These are phyloP conservation scores for Mucor ambiguus DNA, from an alignment of 371 early-diverging fungal genomes.

Conservation along the genomic window DNA sequence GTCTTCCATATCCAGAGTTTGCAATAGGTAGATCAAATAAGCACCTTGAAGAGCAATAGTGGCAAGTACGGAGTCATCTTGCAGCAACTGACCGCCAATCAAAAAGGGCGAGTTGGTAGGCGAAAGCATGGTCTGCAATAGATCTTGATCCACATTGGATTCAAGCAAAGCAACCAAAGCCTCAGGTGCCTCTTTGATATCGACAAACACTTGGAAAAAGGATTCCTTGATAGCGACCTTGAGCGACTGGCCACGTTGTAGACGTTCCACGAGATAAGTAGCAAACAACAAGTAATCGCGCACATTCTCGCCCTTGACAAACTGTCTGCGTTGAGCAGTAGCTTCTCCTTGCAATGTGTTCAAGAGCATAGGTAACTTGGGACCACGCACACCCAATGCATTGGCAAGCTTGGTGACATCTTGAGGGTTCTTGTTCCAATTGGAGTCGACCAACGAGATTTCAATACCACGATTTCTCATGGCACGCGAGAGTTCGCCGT, in stretches of 20 bases:
- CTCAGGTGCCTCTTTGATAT: conserved; percentile 33
- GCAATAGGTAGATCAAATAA: conserved; percentile 53
- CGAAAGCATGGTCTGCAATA: conserved; percentile 36
- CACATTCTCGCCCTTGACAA: conserved; percentile 51
- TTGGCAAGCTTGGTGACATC: conserved; percentile 57
- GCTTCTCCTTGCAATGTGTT: conserved; percentile 40
- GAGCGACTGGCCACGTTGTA: conserved; percentile 69
- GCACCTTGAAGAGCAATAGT: conserved; percentile 65
- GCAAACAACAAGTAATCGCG: conserved; percentile 60
- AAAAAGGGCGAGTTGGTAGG: conserved; percentile 61
- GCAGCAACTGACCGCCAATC: conserved; percentile 57
- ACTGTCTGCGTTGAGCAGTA: conserved; percentile 34
- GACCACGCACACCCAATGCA: conserved; percentile 57
- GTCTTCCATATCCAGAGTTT: conserved; percentile 26
- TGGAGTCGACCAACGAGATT: conserved; percentile 66
- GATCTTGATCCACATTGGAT: conserved; percentile 11
- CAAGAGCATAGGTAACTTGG: conserved; percentile 34
- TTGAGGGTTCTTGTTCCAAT: conserved; percentile 42
- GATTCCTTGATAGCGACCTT: conserved; percentile 53
- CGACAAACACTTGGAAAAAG: conserved; percentile 59
- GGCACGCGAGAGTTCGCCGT: conserved; percentile 94
- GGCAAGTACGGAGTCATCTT: conserved; percentile 60
- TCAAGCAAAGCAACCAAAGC: conserved; percentile 23
- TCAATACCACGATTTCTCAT: conserved; percentile 98
- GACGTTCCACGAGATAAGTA: conserved; percentile 63